Percentiles rank a stretch among this genome's conserved stretches.
These are phyloP conservation scores for Penicillium fuscoglaucum DNA, from an alignment of 2,329 filamentous ascomycete species.

Conservation along the genomic window DNA sequence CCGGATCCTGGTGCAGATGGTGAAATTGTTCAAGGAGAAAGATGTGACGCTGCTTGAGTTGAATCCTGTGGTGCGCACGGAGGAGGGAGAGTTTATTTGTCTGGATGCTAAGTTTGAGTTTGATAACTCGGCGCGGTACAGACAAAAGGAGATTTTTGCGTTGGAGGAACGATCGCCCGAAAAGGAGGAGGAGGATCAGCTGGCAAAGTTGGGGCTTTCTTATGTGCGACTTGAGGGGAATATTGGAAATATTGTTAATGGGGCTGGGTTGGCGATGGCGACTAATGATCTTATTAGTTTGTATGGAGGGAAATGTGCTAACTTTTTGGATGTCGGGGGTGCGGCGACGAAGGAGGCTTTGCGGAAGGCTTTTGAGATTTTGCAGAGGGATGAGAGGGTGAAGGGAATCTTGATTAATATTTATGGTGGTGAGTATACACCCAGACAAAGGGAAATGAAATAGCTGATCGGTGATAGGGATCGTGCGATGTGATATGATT, in stretches of 20 bases:
- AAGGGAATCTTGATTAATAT: conserved; percentile 58
- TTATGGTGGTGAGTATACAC: conserved; percentile 35
- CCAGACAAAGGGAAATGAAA: too few relatives aligned
- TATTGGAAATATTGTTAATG: conserved; percentile 39
- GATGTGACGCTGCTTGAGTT: conserved; percentile 53
- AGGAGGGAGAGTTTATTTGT: conserved; percentile 35
- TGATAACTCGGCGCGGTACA: conserved; percentile 50
- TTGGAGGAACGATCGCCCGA: conserved; percentile 40
- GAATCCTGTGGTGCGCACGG: conserved; percentile 37
- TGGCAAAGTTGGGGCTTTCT: conserved; percentile 37
- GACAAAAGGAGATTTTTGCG: conserved; percentile 45
- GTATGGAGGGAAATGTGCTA: conserved; percentile 33
- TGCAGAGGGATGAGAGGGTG: conserved; percentile 25
- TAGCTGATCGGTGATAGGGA: conserved; percentile 36
- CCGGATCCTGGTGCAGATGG: conserved; percentile 35
- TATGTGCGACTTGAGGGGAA: conserved; percentile 36
- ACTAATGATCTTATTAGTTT: conserved; percentile 35
- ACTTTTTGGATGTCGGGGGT: conserved; percentile 37
- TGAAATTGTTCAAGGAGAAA: conserved; percentile 43
- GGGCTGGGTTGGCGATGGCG: conserved; percentile 39
- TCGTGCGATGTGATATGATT: conserved; percentile 55
- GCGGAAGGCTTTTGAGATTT: conserved; percentile 31
- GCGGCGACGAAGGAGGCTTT: conserved; percentile 32
- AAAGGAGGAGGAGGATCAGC: conserved; percentile 31
- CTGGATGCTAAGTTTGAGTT: conserved; percentile 48